Evolutionary conservation across 2,329 filamentous ascomycete species (phyloP).

Genomic region (Cladosporium cucumerinum): DNA sequence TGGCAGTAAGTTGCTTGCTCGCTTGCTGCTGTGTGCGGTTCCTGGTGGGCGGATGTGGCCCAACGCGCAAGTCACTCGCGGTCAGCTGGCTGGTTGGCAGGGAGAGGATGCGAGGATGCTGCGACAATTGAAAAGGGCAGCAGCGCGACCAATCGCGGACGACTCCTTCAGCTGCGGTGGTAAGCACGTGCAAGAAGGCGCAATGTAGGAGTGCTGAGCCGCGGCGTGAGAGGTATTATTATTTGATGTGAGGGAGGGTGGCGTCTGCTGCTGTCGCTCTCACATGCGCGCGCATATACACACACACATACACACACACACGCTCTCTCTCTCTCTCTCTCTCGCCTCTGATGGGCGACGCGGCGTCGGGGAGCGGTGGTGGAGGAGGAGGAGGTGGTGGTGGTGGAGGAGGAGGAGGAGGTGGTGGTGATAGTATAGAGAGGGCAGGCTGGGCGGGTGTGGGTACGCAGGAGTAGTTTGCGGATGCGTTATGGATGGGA

Average conservation of each 20-base stretch:
- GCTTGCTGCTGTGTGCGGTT: background rate
- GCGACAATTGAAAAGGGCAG: background rate
- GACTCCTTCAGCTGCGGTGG: background rate
- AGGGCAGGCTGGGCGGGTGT: constrained; percentile 5
- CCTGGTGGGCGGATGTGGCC: constrained; percentile 2
- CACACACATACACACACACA: too few species aligned
- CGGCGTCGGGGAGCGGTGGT: background rate
- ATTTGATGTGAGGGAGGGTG: background rate
- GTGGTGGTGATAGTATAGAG: background rate
- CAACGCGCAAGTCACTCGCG: constrained; percentile 12
- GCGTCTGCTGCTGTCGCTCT: background rate
- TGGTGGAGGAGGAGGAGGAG: background rate
- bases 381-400: background rate
- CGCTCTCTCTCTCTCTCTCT: background rate
- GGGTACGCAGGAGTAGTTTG: constrained; percentile 2
- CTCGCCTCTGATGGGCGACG: background rate
- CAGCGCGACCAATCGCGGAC: constrained; percentile 9
- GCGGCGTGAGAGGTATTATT: background rate
- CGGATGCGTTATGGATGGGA: background rate
- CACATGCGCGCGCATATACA: constrained; percentile 10
- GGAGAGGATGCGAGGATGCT: background rate
- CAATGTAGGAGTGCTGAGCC: background rate
- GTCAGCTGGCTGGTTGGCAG: constrained; percentile 12
- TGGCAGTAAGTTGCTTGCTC: constrained; percentile 1
- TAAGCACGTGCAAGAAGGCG: background rate